Conservation (phyloP, 768 basidiomycete genomes). For the Calocera viscosa region DNA sequence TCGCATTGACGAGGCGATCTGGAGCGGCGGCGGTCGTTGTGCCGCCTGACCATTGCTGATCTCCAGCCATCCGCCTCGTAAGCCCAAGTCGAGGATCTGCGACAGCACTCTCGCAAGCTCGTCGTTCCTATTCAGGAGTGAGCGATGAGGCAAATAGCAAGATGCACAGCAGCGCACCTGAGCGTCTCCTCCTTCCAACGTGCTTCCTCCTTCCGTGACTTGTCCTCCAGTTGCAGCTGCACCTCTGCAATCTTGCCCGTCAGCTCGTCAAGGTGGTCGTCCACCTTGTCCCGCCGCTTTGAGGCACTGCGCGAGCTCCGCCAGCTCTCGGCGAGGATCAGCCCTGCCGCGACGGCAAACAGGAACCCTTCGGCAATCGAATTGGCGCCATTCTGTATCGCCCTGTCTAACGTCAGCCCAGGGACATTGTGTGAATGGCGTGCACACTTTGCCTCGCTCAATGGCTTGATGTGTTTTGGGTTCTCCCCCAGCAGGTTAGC, state of each 20-base stretch:
- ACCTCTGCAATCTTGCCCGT: slow-evolving; percentile 22
- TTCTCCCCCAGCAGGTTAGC: slow-evolving; percentile 69
- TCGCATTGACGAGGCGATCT: not conserved
- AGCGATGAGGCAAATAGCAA: not conserved
- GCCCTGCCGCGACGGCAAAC: slow-evolving; percentile 56
- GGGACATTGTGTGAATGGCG: not conserved
- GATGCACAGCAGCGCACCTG: slow-evolving; percentile 29
- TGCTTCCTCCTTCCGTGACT: slow-evolving; percentile 36
- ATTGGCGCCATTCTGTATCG: slow-evolving; percentile 78
- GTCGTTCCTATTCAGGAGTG: slow-evolving; percentile 38
- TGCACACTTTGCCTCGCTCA: slow-evolving; percentile 60
- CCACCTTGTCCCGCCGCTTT: slow-evolving; percentile 40
- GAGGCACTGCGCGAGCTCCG: slow-evolving; percentile 56
- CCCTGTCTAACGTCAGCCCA: slow-evolving; percentile 32
- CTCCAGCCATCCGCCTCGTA: slow-evolving; percentile 52
- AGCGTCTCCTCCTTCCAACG: slow-evolving; percentile 34
- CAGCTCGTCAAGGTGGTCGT: slow-evolving; percentile 27
- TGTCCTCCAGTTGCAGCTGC: slow-evolving; percentile 26
- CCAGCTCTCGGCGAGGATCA: slow-evolving; percentile 69
- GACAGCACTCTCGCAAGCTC: slow-evolving; percentile 55
- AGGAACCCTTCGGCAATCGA: slow-evolving; percentile 74
- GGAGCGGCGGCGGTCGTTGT: not conserved
- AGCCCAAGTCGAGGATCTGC: slow-evolving; percentile 54
- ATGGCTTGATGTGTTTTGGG: slow-evolving; percentile 54
- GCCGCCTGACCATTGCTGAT: slow-evolving; percentile 23